These are phyloP conservation scores for Pythium sp. DNA, from an alignment of 352 stramenopile genomes.

Conservation along the genomic window DNA sequence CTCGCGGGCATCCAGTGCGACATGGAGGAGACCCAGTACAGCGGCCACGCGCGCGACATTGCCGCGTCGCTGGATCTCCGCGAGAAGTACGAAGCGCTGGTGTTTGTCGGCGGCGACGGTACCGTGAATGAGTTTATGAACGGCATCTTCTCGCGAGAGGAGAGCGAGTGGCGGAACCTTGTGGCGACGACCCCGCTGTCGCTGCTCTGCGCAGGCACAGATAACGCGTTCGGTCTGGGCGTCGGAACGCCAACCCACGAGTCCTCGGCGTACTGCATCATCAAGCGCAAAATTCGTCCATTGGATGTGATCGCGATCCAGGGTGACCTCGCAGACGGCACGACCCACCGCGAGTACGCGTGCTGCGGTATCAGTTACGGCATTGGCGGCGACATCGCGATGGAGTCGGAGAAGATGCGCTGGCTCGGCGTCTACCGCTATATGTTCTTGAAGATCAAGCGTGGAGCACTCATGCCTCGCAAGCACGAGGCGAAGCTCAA, in stretches of 20 bases:
- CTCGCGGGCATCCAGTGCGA: conserved; percentile 69
- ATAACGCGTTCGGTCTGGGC: conserved; percentile 76
- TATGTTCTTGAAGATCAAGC: conserved; percentile 71
- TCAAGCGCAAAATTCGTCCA: conserved; percentile 80
- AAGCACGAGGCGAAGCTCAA: conserved; percentile 59
- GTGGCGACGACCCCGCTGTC: conserved; percentile 73
- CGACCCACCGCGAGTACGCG: conserved; percentile 58
- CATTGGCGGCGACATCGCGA: conserved; percentile 69
- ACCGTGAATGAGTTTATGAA: conserved; percentile 88
- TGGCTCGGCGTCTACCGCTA: conserved; percentile 76
- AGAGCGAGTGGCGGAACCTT: conserved; percentile 67
- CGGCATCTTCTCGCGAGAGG: conserved; percentile 64
- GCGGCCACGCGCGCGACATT: conserved; percentile 70
- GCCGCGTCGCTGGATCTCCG: conserved; percentile 50
- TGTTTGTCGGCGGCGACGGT: conserved; percentile 75
- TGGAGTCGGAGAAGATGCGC: conserved; percentile 67
- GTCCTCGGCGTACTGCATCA: conserved; percentile 70
- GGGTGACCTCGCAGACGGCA: conserved; percentile 39
- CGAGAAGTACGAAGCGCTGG: conserved; percentile 70
- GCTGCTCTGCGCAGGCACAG: conserved; percentile 64
- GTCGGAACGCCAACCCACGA: conserved; percentile 66
- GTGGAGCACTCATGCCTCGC: conserved; percentile 45
- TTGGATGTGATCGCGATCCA: conserved; percentile 68
- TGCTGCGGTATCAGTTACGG: conserved; percentile 77
- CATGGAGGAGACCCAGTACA: conserved; percentile 74